Conservation (phyloP, 345 rosid genomes). For the Melastoma malabathricum region DNA sequence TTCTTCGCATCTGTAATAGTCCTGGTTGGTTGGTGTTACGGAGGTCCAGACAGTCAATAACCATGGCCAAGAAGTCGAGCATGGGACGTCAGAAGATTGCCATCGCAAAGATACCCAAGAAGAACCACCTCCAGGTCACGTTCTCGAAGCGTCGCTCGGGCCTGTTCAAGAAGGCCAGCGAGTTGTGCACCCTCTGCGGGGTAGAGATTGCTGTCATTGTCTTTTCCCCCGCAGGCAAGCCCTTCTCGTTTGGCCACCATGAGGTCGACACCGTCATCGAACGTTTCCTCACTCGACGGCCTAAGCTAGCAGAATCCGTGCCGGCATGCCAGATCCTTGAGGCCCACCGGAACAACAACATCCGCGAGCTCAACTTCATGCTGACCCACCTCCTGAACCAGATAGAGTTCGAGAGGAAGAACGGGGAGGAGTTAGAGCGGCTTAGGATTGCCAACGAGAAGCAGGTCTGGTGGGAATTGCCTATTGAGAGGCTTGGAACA, state of each 20-base stretch:
- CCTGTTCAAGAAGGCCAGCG: conserved; percentile 31
- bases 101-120: conserved; percentile 17
- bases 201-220: conserved; percentile 21
- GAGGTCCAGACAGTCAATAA: too few species aligned
- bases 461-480: conserved; percentile 42
- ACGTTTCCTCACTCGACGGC: conserved; percentile 11
- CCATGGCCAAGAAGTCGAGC: conserved; percentile 17
- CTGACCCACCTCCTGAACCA: conserved; percentile 21
- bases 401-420: conserved; percentile 35
- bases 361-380: conserved; percentile 34
- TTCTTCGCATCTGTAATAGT: too few species aligned
- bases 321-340: conserved; percentile 26
- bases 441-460: conserved; percentile 11
- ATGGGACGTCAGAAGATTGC: conserved; percentile 24
- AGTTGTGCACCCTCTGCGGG: conserved; percentile 26
- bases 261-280: conserved; percentile 13
- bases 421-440: conserved; percentile 20
- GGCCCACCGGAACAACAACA: conserved; percentile 25
- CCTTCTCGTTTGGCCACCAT: conserved; percentile 27
- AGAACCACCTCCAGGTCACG: conserved; percentile 22
- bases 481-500: conserved; percentile 14
- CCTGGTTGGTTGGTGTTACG: too few species aligned
- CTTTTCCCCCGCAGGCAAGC: conserved; percentile 22
- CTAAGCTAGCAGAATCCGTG: conserved; percentile 9
- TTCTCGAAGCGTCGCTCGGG: conserved; percentile 27